Base-by-base conservation (phyloP, 2,329 filamentous ascomycete genomes). In the Fusarium newnesense region DNA sequence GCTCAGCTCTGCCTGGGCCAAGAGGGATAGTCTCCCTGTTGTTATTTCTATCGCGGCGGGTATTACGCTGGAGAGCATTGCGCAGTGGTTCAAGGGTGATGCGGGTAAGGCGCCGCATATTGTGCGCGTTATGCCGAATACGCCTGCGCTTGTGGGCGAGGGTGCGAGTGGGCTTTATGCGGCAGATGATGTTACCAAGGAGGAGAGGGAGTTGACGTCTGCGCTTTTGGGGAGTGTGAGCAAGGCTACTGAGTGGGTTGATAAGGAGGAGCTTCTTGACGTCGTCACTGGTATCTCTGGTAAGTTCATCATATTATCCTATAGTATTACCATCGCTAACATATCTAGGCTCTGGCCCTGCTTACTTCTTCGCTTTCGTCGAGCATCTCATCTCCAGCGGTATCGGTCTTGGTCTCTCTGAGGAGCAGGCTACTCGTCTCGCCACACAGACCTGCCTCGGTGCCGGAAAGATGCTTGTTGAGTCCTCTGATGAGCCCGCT, bases 111-210 rank as follows among this genome's bases (percentile, higher is more conserved):
- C 81, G 3, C 84, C 85, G 2, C 84, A 84, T 50, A 80, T 86
- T 21, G 84, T 87, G n/a, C 83, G 86, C 26, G 85, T 87, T 64
- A 87, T 87, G 86, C 86, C 86, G 60, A 87, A 87, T 78, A 87
- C 85, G 9, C 86, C 86, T 5, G 86, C 86, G 11, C 77, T 87
- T 37, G 83, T 87, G 15, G 84, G 85, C 30, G 85, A 87, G 79
- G 86, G 86, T 36, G 86, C 86, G 4, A 85, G 84, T 5, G 86
- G 85, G 5, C 76, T 87, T 15, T 87, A 82, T 64, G 85, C 86
- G 9, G 82, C 81, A 36, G 75, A 77, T 11, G 83, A 83, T 39
- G 85, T 87, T 11, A 82, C 83, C 1, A 76, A 78, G 12, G 80
- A 76, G 1, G 85, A 87, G 78, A 84, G 80, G 79, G 79, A 81